Base-by-base conservation (phyloP, 768 basidiomycete species). In the Psilocybe azurescens region DNA sequence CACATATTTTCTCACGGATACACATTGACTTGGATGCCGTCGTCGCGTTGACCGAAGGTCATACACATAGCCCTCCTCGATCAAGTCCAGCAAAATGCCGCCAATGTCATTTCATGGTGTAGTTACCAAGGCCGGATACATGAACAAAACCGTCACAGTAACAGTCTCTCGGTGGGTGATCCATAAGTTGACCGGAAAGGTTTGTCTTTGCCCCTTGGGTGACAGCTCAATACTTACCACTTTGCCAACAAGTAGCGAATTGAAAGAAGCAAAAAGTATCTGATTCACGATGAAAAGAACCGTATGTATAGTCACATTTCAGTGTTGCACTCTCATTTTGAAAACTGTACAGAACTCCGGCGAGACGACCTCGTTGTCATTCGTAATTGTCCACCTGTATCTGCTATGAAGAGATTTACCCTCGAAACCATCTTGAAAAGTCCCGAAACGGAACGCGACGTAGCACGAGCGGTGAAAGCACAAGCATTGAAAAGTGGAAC, bases 61-160 rank as follows among this genome's bases (percentile, higher is more conserved):
- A 44, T 11, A 44, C 18, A 8, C 8, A 56, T 8, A 3, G 11
- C n/a, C 13, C 28, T 56, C 41, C 39, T 28, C 24, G 13, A n/a
- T 20, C 44, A 18, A 33, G 32, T 38, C 29, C 3, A 32, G 14
- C 52, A 36, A 36, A 36, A 93, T 93, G 91, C 89, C 91, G 38
- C 91, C 93, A 29, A 88, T 93, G 86, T 76, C 87, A 14, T 84
- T 94, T 65, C 81, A 81, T 24, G 93, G 93, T 16, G 68, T 87
- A 41, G 93, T 94, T 18, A 89, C 91, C 32, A 94, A 91, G 74
- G 89, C 85, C 20, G 92, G 93, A 8, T 85, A 81, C 66, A 94
- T 94, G 92, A 80, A 87, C 58, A 94, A 93, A 72, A 94, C 93
- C 0, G 93, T 84, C 13, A 94, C 93, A 0, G 91, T 94, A 51